phyloP scores from a whole-genome alignment of 805 yeast species.

The Ogataea sp. region DNA sequence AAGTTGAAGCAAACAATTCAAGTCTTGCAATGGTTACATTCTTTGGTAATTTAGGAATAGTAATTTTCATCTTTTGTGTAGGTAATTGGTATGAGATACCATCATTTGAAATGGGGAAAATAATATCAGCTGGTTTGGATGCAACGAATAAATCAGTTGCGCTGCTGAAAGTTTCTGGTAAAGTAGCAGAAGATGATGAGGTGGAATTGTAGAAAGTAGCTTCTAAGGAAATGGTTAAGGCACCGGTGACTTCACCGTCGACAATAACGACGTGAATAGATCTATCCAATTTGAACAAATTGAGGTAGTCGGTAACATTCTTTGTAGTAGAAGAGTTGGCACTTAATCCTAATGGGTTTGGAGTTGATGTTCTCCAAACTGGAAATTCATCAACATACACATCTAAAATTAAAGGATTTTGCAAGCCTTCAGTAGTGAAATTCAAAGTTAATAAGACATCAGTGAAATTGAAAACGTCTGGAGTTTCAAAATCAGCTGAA shows the following conservation, averaged over 20 bases:
- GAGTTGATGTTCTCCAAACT: slow-evolving; percentile 24
- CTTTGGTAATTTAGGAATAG: slow-evolving; percentile 14
- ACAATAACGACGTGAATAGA: slow-evolving; percentile 12
- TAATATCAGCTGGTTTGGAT: slow-evolving; percentile 17
- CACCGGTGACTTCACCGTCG: slow-evolving; percentile 17
- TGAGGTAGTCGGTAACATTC: slow-evolving; percentile 19
- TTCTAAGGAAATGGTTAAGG: slow-evolving; percentile 13
- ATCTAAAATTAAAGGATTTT: slow-evolving; percentile 17
- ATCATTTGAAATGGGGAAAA: slow-evolving; percentile 16
- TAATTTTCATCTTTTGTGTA: slow-evolving; percentile 11
- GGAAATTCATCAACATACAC: slow-evolving; percentile 17
- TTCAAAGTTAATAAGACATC: slow-evolving; percentile 22
- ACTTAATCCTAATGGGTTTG: slow-evolving; percentile 13
- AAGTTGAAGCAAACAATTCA: slow-evolving; percentile 20
- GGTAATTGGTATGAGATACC: slow-evolving; percentile 17
- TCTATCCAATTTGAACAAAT: slow-evolving; percentile 12
- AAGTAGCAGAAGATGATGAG: slow-evolving; percentile 1
- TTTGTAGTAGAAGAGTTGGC: slow-evolving; percentile 18
- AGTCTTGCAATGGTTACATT: slow-evolving; percentile 21
- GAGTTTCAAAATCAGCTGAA: slow-evolving; percentile 5
- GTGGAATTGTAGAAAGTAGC: slow-evolving; percentile 17
- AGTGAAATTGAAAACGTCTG: slow-evolving; percentile 16
- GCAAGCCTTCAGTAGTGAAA: slow-evolving; percentile 15
- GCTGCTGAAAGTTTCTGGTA: slow-evolving; percentile 1
- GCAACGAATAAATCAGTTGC: slow-evolving; percentile 11